Evolutionary conservation across 2,329 filamentous ascomycete genomes (phyloP).

Genomic region (Claviceps quebecensis): DNA sequence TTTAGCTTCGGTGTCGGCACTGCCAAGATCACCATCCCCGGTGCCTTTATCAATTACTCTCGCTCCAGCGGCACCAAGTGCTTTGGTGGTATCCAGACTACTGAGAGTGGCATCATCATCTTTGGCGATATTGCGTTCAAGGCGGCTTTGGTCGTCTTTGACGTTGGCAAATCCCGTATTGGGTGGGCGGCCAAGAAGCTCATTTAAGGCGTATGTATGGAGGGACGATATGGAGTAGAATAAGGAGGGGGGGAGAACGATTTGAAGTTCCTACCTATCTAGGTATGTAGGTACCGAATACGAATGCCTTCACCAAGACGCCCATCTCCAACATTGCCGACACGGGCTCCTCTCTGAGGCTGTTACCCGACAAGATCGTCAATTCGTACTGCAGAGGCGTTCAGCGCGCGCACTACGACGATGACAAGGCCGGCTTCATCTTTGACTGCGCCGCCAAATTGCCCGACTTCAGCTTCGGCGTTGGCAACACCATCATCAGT

Average conservation of each 20-base stretch:
- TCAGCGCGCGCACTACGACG: constrained; percentile 19
- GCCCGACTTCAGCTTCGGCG: constrained; percentile 37
- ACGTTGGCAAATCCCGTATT: constrained; percentile 38
- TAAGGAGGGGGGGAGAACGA: no score
- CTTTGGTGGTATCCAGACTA: constrained; percentile 53
- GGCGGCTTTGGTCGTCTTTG: constrained; percentile 42
- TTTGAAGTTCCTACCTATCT: no score
- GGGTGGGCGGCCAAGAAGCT: constrained; percentile 16
- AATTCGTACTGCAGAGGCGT: constrained; percentile 30
- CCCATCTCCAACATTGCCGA: constrained; percentile 38
- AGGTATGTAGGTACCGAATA: no score
- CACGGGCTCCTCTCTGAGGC: constrained; percentile 48
- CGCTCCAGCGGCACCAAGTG: constrained; percentile 28
- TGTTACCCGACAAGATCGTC: constrained; percentile 39
- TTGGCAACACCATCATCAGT: constrained; percentile 43
- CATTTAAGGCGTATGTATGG: not conserved
- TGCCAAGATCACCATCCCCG: constrained; percentile 40
- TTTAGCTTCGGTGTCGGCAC: constrained; percentile 41
- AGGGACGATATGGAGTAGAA: not conserved
- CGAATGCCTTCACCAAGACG: constrained; percentile 10
- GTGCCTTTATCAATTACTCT: constrained; percentile 32
- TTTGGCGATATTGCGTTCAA: constrained; percentile 48
- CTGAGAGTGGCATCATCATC: constrained; percentile 34
- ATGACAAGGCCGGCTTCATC: constrained; percentile 25
- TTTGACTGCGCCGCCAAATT: constrained; percentile 29